Evolutionary conservation across 805 yeast species (phyloP), one percentile per base, ranked within the genome.

Genomic region (Barnettozyma wickerhamii): DNA sequence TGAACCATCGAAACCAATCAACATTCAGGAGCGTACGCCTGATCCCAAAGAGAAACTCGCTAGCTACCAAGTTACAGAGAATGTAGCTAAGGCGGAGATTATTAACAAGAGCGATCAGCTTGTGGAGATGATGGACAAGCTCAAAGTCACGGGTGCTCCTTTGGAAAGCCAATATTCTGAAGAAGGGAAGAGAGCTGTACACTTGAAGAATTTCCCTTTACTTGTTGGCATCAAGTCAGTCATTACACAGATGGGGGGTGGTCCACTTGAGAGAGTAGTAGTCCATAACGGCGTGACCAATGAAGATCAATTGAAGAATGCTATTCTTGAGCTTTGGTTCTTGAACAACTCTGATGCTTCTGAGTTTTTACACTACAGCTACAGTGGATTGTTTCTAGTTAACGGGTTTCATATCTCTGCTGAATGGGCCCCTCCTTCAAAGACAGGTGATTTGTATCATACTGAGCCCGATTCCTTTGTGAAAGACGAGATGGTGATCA

Each of bases 241-340:
- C 9, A 48, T 84, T 15, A 54, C 76, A 1, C 83, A 77, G 39
- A 63, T 82, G 0, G 65, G 69, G 48, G 90, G 93, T 2, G 95
- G 95, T 0, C 84, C 87, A 0, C 59, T 84, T 37, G 86, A 81
- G 46, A 70, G 68, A 37, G 50, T 81, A 5, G 63, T 58, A 12
- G 50, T 65, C 21, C 55, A 51, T n/a, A 49, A 29, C 12, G n/a
- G n/a, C n/a, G 19, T 35, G 6, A 38, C 32, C 2, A 37, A 17
- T 10, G 41, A 42, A 24, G 48, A 45, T 4, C 41, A 45, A 9
- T 41, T 64, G 53, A 67, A 49, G 40, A 32, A 53, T 45, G 28
- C 49, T 44, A 7, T 47, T 7, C 42, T 79, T 10, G 77, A 75
- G 44, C 43, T 84, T 3, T 64, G 72, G 52, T 85, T 81, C 52